Conservation (phyloP, 768 basidiomycete genomes). For the Tephrocybe sp. region DNA sequence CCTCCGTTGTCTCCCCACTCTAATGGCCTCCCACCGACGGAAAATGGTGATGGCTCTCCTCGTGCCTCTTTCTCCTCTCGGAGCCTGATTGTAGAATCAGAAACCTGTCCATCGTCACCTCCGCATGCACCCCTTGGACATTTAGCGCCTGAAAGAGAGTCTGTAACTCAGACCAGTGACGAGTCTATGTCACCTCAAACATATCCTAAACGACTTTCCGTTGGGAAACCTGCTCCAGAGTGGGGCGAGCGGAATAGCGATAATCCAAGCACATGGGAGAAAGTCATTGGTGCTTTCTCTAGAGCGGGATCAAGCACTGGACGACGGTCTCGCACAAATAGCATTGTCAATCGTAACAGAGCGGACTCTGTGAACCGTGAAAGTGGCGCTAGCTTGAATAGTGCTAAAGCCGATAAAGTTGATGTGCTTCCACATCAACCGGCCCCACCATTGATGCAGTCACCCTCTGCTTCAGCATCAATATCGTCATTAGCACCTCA, state of each 20-base stretch:
- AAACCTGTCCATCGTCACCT: conserved; percentile 50
- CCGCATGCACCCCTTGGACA: conserved; percentile 46
- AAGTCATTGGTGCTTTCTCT: conserved; percentile 64
- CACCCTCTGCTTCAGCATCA: conserved; percentile 68
- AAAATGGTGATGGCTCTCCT: conserved; percentile 42
- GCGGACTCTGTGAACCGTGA: conserved; percentile 75
- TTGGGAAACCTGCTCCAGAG: conserved; percentile 57
- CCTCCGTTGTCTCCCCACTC: conserved; percentile 52
- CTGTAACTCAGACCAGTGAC: conserved; percentile 38
- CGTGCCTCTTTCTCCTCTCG: conserved; percentile 58
- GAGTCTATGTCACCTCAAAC: conserved; percentile 51
- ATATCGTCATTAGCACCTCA: conserved; percentile 60
- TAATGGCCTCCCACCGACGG: conserved; percentile 40
- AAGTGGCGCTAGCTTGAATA: conserved; percentile 69
- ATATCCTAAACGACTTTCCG: conserved; percentile 60
- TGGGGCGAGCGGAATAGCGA: conserved; percentile 58
- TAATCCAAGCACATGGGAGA: conserved; percentile 63
- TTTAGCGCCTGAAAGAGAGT: conserved; percentile 40
- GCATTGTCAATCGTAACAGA: conserved; percentile 63
- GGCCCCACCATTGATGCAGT: conserved; percentile 48
- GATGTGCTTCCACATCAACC: conserved; percentile 38
- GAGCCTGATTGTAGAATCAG: conserved; percentile 60
- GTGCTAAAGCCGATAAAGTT: conserved; percentile 55
- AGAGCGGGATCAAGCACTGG: conserved; percentile 65
- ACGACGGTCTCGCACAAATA: conserved; percentile 78